These are phyloP conservation scores for Fonsecaea erecta DNA, from an alignment of 2,329 filamentous ascomycete genomes.

Conservation along the genomic window DNA sequence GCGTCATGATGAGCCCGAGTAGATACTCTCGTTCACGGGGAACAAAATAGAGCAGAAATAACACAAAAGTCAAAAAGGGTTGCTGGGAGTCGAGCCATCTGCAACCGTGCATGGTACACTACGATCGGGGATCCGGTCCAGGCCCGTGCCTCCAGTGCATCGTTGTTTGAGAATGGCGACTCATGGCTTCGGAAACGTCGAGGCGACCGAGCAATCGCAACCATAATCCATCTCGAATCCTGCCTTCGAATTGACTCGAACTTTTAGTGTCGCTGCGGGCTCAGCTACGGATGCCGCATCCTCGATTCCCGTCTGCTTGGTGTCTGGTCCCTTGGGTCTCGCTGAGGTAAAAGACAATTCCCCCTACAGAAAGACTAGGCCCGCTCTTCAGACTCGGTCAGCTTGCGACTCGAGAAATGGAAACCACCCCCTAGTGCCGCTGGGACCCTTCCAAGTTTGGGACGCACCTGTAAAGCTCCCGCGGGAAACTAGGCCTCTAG, in stretches of 20 bases:
- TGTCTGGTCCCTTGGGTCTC: neutral
- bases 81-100: neutral
- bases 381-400: slow-evolving; percentile 12
- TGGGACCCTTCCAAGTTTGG: slow-evolving; percentile 3
- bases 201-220: slow-evolving; percentile 3
- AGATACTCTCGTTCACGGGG: neutral
- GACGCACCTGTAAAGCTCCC: slow-evolving; percentile 14
- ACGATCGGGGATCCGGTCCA: neutral
- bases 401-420: slow-evolving; percentile 14
- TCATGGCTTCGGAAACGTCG: slow-evolving; percentile 2
- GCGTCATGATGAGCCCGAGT: neutral
- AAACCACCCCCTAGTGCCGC: slow-evolving; percentile 6
- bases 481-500: slow-evolving; percentile 6
- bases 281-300: slow-evolving; percentile 10
- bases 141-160: neutral
- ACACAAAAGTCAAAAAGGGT: neutral
- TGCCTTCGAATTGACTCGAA: slow-evolving; percentile 13
- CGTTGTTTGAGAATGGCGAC: slow-evolving; percentile 12
- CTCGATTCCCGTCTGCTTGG: slow-evolving; percentile 9
- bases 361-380: slow-evolving; percentile 5
- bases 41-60: neutral
- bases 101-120: slow-evolving; percentile 1
- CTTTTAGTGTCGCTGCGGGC: slow-evolving; percentile 14
- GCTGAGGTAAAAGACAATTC: neutral
- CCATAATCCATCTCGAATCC: slow-evolving; percentile 12